A percentile compares a stretch with the other conserved stretches of the same genome.
phyloP scores from a whole-genome alignment of 306 rosid species.

The Potentilla sterilis region DNA sequence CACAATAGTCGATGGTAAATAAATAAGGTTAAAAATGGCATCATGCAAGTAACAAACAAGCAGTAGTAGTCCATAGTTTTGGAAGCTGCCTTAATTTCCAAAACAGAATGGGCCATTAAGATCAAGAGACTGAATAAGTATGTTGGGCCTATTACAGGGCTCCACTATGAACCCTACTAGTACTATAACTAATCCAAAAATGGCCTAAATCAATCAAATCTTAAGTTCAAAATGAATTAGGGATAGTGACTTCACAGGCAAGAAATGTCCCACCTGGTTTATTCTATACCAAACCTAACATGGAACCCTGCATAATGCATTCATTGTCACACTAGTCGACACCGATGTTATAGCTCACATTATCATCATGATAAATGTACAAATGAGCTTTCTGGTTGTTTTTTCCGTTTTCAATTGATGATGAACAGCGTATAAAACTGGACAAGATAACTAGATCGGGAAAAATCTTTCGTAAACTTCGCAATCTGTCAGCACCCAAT shows the following conservation, averaged over 20 bases:
- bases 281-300: slow-evolving; percentile 28
- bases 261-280: slow-evolving; percentile 48
- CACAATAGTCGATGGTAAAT: slow-evolving; percentile 1
- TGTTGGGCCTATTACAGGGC: slow-evolving; percentile 48
- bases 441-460: background rate
- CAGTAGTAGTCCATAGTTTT: slow-evolving; percentile 21
- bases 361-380: background rate
- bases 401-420: background rate
- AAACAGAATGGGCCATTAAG: slow-evolving; percentile 40
- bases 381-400: background rate
- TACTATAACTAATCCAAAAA: slow-evolving; percentile 28
- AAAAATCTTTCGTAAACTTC: background rate
- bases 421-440: background rate
- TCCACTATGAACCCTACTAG: slow-evolving; percentile 47
- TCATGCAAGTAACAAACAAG: slow-evolving; percentile 20
- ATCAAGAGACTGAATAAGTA: slow-evolving; percentile 31
- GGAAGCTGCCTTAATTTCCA: slow-evolving; percentile 31
- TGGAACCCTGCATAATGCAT: slow-evolving; percentile 13
- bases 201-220: slow-evolving; percentile 32
- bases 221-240: slow-evolving; percentile 33
- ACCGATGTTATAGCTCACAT: background rate
- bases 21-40: background rate
- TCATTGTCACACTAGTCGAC: slow-evolving; percentile 8
- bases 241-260: slow-evolving; percentile 52
- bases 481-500: slow-evolving; percentile 4